A percentile compares a stretch with the other conserved stretches of the same genome.
Conservation (phyloP, 2,329 filamentous ascomycete genomes). For the Botryotinia narcissicola region DNA sequence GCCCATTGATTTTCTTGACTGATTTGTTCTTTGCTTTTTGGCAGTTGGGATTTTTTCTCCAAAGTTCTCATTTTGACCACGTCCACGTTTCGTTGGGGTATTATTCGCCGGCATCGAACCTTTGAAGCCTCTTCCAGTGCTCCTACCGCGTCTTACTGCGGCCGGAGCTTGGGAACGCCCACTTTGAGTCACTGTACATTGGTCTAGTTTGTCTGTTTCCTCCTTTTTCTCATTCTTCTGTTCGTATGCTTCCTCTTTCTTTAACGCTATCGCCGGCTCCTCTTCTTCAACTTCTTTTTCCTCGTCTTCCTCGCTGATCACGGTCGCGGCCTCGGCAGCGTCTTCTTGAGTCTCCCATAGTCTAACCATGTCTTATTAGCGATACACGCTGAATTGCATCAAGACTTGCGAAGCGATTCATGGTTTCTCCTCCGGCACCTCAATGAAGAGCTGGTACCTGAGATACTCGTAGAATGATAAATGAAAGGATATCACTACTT, state of each 20-base stretch:
- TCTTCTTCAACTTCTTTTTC: neutral
- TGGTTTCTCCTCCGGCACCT: neutral
- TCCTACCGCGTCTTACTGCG: neutral
- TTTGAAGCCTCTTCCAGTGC: neutral
- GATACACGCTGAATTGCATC: neutral
- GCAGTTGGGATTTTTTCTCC: neutral
- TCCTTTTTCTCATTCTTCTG: neutral
- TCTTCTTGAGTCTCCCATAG: neutral
- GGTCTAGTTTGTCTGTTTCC: neutral
- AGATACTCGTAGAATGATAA: neutral
- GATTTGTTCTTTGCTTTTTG: neutral
- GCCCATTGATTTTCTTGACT: neutral
- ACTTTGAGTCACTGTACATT: neutral
- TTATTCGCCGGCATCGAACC: neutral
- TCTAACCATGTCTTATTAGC: neutral
- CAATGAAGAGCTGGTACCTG: neutral
- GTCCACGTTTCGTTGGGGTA: neutral
- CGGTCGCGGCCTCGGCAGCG: neutral
- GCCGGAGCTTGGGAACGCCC: neutral
- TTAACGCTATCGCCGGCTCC: neutral
- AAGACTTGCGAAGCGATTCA: neutral
- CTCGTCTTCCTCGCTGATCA: neutral
- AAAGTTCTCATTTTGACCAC: neutral
- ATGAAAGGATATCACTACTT: neutral
- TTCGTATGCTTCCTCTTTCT: neutral